These are phyloP conservation scores for Nicotiana benthamiana DNA, from an alignment of 257 asterid species.

Conservation along the genomic window DNA sequence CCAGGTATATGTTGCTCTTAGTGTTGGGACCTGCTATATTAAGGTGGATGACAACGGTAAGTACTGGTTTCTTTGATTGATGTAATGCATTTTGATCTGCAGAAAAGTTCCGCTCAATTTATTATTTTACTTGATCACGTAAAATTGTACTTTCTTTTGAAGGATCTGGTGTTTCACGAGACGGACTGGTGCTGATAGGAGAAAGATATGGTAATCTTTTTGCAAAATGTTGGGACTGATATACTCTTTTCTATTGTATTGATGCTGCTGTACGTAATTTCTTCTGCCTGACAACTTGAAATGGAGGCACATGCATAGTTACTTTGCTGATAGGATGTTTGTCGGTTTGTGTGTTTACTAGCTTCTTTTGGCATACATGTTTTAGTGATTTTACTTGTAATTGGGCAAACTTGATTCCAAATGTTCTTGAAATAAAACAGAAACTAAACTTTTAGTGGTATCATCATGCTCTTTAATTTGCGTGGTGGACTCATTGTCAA, in stretches of 20 bases:
- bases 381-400: neutral
- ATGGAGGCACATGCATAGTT: neutral
- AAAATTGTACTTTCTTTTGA: slow-evolving; percentile 11
- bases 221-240: neutral
- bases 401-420: neutral
- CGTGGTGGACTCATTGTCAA: neutral
- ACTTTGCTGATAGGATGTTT: neutral
- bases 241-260: neutral
- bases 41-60: slow-evolving; percentile 82
- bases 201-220: slow-evolving; percentile 61
- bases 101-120: neutral
- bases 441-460: neutral
- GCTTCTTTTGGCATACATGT: neutral
- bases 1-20: slow-evolving; percentile 68
- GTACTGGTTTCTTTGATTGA: slow-evolving; percentile 9
- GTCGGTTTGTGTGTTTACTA: neutral
- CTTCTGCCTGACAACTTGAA: neutral
- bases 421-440: no score
- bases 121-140: neutral
- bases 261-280: neutral
- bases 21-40: slow-evolving; percentile 53
- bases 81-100: neutral
- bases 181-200: slow-evolving; percentile 70
- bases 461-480: neutral
- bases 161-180: slow-evolving; percentile 84